Percentiles rank a stretch among this genome's conserved stretches.
These are phyloP conservation scores for Pleodorina starrii DNA, from an alignment of 139 green algal genomes.

Conservation along the genomic window DNA sequence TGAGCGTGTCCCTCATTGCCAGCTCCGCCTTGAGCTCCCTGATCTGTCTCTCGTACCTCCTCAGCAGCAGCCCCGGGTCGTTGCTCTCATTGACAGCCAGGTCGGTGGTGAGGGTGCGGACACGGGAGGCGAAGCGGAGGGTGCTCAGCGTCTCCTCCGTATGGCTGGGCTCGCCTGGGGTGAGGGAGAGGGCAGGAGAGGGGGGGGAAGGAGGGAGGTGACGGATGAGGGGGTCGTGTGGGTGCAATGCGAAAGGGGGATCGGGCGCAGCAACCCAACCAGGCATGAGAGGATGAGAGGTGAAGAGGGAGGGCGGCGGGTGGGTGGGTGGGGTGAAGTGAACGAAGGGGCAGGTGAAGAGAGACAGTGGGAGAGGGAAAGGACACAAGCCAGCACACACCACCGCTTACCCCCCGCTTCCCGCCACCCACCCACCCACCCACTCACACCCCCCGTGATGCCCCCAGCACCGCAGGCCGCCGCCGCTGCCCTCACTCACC, in stretches of 20 bases:
- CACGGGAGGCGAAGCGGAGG: conserved; percentile 78
- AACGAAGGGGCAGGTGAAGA: too few species aligned
- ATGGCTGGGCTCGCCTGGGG: conserved; percentile 68
- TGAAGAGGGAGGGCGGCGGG: too few species aligned
- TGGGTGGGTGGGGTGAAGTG: too few species aligned
- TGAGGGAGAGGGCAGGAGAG: neutral
- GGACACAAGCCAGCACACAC: too few species aligned
- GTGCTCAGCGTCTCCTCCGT: conserved; percentile 84
- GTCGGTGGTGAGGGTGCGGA: conserved; percentile 69
- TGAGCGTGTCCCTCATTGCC: conserved; percentile 85
- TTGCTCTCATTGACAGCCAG: conserved; percentile 78
- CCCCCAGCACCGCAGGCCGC: neutral
- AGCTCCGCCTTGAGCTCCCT: conserved; percentile 90
- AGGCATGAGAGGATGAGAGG: too few species aligned
- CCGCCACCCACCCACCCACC: neutral
- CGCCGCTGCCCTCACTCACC: neutral
- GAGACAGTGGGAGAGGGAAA: too few species aligned
- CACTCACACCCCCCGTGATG: neutral
- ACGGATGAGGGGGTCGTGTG: neutral
- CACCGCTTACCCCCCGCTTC: too few species aligned
- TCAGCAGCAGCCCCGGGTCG: conserved; percentile 76
- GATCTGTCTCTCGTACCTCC: conserved; percentile 82
- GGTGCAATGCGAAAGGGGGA: too few species aligned
- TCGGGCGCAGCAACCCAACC: too few species aligned
- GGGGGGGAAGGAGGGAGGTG: neutral